These are phyloP conservation scores for Pseudophaeomoniella oleicola DNA, from an alignment of 2,329 filamentous ascomycete species.

Conservation along the genomic window DNA sequence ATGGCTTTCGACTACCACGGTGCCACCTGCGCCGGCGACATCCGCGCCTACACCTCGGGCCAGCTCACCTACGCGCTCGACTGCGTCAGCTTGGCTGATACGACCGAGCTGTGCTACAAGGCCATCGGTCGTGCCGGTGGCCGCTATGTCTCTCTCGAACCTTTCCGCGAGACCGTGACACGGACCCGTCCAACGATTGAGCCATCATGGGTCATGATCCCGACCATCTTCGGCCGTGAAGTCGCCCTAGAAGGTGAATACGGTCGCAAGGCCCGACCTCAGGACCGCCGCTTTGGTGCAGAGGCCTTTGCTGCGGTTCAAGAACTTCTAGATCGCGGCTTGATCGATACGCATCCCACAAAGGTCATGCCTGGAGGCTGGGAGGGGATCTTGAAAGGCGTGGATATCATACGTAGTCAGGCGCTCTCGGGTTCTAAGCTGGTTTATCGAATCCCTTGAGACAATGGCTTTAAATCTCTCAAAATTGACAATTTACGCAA, in stretches of 20 bases:
- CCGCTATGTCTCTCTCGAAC: constrained; percentile 12
- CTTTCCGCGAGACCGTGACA: constrained; percentile 11
- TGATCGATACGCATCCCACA: constrained; percentile 3
- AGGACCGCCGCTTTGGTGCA: constrained; percentile 3
- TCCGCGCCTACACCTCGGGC: constrained; percentile 24
- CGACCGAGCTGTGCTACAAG: constrained; percentile 22
- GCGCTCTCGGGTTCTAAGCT: constrained; percentile 9
- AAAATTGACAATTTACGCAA: too few species aligned
- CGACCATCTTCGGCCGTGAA: constrained; percentile 13
- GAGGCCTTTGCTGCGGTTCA: constrained; percentile 2
- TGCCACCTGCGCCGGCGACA: constrained; percentile 19
- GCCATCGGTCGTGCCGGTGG: constrained; percentile 18
- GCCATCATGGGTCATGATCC: constrained; percentile 15
- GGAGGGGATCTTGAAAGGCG: constrained; percentile 6
- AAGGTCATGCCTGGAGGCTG: constrained; percentile 3
- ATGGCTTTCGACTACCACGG: constrained; percentile 31
- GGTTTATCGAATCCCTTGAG: too few species aligned
- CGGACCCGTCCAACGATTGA: constrained; percentile 10
- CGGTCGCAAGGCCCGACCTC: constrained; percentile 6
- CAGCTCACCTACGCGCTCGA: constrained; percentile 27
- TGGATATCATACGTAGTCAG: constrained; percentile 7
- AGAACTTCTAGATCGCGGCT: constrained; percentile 2
- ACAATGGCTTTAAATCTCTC: too few species aligned
- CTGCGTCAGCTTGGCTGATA: constrained; percentile 22
- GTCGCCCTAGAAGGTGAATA: constrained; percentile 12